A percentile compares a stretch with the other conserved stretches of the same genome.
Conservation (phyloP, 306 rosid species). For the Bauhinia variegata region DNA sequence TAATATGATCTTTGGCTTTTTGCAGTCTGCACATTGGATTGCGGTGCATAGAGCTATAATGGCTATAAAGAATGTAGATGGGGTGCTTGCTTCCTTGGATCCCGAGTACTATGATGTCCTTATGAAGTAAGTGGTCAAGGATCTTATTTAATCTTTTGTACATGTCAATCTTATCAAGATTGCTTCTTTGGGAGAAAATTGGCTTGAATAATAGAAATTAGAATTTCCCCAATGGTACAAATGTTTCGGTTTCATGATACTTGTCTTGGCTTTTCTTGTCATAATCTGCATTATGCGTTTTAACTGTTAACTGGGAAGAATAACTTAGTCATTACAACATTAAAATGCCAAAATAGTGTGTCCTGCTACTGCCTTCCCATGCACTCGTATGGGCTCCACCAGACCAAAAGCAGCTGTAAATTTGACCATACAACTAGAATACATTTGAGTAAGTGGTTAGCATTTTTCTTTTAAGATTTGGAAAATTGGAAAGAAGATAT, state of each 20-base stretch:
- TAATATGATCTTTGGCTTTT: constrained; percentile 22
- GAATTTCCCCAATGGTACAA: constrained; percentile 2
- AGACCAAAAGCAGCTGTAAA: no score
- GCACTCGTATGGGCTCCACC: no score
- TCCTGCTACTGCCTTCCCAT: no score
- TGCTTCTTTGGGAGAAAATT: not conserved
- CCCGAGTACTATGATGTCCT: constrained; percentile 97
- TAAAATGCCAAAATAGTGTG: no score
- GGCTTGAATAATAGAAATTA: not conserved
- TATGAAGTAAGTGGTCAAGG: constrained; percentile 70
- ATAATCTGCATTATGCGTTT: constrained; percentile 2
- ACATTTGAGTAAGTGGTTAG: no score
- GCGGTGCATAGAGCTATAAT: constrained; percentile 92
- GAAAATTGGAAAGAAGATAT: no score
- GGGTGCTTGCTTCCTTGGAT: constrained; percentile 90
- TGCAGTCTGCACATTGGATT: constrained; percentile 93
- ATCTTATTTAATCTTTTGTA: constrained; percentile 9
- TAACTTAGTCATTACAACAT: not conserved
- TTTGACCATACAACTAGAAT: no score
- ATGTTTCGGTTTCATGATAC: not conserved
- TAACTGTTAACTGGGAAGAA: not conserved
- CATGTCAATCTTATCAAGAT: constrained; percentile 5
- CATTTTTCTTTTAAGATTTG: no score
- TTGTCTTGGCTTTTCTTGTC: not conserved
- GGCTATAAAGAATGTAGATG: constrained; percentile 98